Evolutionary conservation across 805 yeast species (phyloP), one percentile per base, ranked within the genome.

Genomic region (Zygosaccharomyces lentus): DNA sequence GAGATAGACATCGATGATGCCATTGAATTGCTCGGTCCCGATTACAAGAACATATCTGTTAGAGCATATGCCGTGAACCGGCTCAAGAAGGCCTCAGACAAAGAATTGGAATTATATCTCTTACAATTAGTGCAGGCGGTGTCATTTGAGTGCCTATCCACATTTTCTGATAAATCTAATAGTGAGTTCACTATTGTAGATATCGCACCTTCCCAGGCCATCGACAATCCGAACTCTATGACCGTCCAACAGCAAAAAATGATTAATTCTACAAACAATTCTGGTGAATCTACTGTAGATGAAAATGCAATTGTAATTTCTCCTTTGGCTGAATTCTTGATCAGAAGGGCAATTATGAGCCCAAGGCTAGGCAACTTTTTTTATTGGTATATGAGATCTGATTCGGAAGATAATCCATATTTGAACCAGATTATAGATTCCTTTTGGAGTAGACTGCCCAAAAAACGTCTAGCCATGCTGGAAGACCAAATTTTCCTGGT

Each of bases 381-480:
- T 50, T 90, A 87, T 64, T 93, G 99, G 98, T 87, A 84, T 60
- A 76, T 93, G 41, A 83, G 82, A 52, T 96, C 95, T 1, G 97
- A 91, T 58, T 77, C 84, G 25, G 87, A 84, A 56, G 96, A 87
- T 47, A 77, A 74, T 34, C 76, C 75, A 2, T 27, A 68, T 71
- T 19, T 80, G 67, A 55, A 66, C 64, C 76, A 74, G 13, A 73
- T 80, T 6, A 52, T 76, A 34, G 69, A 71, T 6, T 75, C 75
- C 35, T 80, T 75, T 51, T 53, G 72, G 49, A 64, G 67, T 32
- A 67, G 62, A 54, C 47, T 62, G 52, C 51, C 56, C 45, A 55
- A 42, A 45, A 62, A 53, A 9, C 43, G 53, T 30, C 55, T 58
- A 26, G 41, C 43, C 4, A 59, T 63, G 27, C 55, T 82, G 53